A percentile compares a stretch with the other conserved stretches of the same genome.
Conservation (phyloP, 768 basidiomycete species). For the Tricholoma flavovirens region DNA sequence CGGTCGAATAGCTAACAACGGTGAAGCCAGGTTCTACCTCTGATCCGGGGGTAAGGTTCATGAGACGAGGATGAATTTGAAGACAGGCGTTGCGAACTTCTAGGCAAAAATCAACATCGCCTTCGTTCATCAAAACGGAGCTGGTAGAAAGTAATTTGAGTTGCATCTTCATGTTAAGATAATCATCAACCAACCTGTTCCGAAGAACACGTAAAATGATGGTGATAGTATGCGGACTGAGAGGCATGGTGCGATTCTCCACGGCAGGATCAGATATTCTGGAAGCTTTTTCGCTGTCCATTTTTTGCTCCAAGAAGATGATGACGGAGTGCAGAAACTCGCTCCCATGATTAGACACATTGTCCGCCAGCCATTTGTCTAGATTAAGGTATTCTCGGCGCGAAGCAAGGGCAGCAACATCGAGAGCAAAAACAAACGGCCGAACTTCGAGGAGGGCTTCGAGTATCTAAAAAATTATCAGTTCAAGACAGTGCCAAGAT, state of each 20-base stretch:
- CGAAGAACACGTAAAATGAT: slow-evolving; percentile 89
- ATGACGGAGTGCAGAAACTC: slow-evolving; percentile 87
- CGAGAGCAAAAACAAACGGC: slow-evolving; percentile 85
- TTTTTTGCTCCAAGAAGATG: slow-evolving; percentile 87
- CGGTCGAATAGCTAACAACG: slow-evolving; percentile 81
- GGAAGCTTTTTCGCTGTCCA: slow-evolving; percentile 79
- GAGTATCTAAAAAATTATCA: slow-evolving; percentile 54
- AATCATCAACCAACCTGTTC: slow-evolving; percentile 52
- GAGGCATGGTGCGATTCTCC: slow-evolving; percentile 77
- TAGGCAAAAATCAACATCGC: slow-evolving; percentile 80
- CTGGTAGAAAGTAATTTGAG: slow-evolving; percentile 30
- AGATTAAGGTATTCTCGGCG: slow-evolving; percentile 91
- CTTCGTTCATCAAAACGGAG: slow-evolving; percentile 65
- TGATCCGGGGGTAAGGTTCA: slow-evolving; percentile 83
- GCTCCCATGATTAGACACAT: slow-evolving; percentile 72
- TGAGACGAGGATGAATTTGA: slow-evolving; percentile 92
- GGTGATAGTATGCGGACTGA: slow-evolving; percentile 85
- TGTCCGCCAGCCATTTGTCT: slow-evolving; percentile 94
- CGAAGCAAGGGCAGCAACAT: slow-evolving; percentile 91
- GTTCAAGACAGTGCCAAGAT: background rate
- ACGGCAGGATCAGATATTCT: slow-evolving; percentile 72
- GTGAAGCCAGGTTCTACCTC: slow-evolving; percentile 89
- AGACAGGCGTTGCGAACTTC: slow-evolving; percentile 91
- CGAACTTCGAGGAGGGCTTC: slow-evolving; percentile 88
- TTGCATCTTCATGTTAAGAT: background rate